Percentiles rank a stretch among this genome's conserved stretches.
Conservation (phyloP, 305 asterid species). For the Fraxinus sp. region DNA sequence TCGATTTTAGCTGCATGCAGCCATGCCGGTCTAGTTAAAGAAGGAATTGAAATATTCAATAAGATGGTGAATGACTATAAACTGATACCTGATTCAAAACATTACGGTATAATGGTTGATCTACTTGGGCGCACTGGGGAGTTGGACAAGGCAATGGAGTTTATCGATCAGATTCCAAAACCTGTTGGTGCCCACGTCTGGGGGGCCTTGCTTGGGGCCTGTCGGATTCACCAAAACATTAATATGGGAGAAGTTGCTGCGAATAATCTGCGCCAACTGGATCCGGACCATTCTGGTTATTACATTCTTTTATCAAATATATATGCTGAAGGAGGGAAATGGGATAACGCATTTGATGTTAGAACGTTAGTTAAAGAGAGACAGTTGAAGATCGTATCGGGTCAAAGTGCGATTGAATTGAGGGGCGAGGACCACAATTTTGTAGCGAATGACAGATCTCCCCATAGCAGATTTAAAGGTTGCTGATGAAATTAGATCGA, state of each 20-base stretch:
- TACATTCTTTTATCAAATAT: conserved; percentile 57
- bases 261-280: conserved; percentile 41
- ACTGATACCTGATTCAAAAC: conserved; percentile 56
- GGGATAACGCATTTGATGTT: conserved; percentile 61
- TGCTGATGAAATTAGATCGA: conserved; percentile 31
- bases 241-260: conserved; percentile 64
- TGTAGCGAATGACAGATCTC: conserved; percentile 40
- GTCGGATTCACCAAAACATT: conserved; percentile 48
- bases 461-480: conserved; percentile 26
- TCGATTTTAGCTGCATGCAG: conserved; percentile 74
- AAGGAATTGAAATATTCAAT: conserved; percentile 54
- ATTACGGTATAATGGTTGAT: conserved; percentile 59
- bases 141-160: conserved; percentile 50
- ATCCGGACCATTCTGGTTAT: conserved; percentile 46
- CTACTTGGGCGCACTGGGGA: conserved; percentile 68
- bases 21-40: conserved; percentile 62
- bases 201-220: conserved; percentile 76
- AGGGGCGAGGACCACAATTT: conserved; percentile 33
- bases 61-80: conserved; percentile 53
- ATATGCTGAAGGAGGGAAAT: conserved; percentile 60
- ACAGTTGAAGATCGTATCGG: conserved; percentile 43
- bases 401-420: conserved; percentile 41
- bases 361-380: conserved; percentile 45
- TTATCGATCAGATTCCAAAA: conserved; percentile 43
- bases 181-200: conserved; percentile 54